Evolutionary conservation across 257 asterid species (phyloP).

Genomic region (Anisodus acutangulus): DNA sequence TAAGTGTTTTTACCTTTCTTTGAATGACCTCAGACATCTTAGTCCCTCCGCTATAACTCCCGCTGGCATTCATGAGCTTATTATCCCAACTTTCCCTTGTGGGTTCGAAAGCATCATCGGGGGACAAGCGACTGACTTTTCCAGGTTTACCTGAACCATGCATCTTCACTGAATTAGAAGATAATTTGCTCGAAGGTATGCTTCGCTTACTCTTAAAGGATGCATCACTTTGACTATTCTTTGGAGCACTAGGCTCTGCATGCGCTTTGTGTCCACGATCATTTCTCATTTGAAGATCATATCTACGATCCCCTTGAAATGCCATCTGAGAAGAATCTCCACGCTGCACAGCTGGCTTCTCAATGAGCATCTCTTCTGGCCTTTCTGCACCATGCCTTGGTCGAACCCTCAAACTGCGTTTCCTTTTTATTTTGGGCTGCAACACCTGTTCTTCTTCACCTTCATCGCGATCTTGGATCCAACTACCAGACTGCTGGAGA

Average conservation of each 20-base stretch:
- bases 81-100: slow-evolving; percentile 58
- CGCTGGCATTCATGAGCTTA: slow-evolving; percentile 52
- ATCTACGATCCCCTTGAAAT: slow-evolving; percentile 64
- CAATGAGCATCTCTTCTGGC: slow-evolving; percentile 63
- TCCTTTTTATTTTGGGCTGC: slow-evolving; percentile 92
- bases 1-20: slow-evolving; percentile 66
- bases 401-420: slow-evolving; percentile 86
- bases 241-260: slow-evolving; percentile 58
- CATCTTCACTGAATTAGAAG: slow-evolving; percentile 43
- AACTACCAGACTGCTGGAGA: slow-evolving; percentile 96
- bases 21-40: slow-evolving; percentile 79
- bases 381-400: slow-evolving; percentile 73
- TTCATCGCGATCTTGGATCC: slow-evolving; percentile 95
- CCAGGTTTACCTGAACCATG: slow-evolving; percentile 64
- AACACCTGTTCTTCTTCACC: slow-evolving; percentile 97
- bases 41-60: slow-evolving; percentile 56
- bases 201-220: slow-evolving; percentile 60
- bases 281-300: slow-evolving; percentile 58
- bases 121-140: slow-evolving; percentile 45
- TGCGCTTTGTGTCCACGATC: slow-evolving; percentile 55
- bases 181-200: slow-evolving; percentile 57
- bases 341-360: slow-evolving; percentile 62
- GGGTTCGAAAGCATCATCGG: slow-evolving; percentile 62
- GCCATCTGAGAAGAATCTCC: slow-evolving; percentile 66
- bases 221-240: slow-evolving; percentile 57